Conservation (phyloP, 345 rosid species). For the Pistacia integerrima region DNA sequence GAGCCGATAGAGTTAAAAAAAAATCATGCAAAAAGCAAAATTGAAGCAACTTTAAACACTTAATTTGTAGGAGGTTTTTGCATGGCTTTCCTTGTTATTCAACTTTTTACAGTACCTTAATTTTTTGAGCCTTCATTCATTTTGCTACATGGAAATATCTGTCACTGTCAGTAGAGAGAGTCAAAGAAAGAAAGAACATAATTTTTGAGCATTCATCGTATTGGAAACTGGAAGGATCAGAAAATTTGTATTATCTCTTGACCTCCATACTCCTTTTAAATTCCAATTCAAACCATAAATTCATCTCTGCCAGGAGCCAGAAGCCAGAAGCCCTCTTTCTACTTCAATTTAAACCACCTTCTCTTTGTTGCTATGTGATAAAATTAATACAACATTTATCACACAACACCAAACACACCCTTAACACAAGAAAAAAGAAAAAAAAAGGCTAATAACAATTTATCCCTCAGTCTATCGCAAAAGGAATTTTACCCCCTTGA, state of each 20-base stretch:
- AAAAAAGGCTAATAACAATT: too few relatives aligned
- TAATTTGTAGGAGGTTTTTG: neutral
- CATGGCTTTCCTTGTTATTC: neutral
- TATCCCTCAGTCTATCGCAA: too few relatives aligned
- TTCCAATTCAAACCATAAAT: neutral
- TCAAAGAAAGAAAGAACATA: slow-evolving; percentile 3
- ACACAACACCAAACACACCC: neutral
- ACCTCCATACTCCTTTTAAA: neutral
- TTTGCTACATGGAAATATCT: neutral
- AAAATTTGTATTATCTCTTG: neutral
- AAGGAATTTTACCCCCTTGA: too few relatives aligned
- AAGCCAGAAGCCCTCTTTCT: too few relatives aligned
- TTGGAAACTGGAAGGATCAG: neutral
- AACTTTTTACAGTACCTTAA: neutral
- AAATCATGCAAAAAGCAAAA: neutral
- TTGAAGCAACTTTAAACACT: neutral
- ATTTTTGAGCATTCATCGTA: neutral
- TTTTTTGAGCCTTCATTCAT: neutral
- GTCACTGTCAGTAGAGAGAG: neutral
- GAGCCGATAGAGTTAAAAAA: neutral
- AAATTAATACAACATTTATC: neutral
- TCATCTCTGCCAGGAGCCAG: too few relatives aligned
- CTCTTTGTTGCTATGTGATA: neutral
- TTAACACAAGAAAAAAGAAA: neutral
- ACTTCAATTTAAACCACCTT: neutral